Evolutionary conservation across 495 filamentous ascomycete genomes (phyloP).

Genomic region (Beverwykella pulmonaria): DNA sequence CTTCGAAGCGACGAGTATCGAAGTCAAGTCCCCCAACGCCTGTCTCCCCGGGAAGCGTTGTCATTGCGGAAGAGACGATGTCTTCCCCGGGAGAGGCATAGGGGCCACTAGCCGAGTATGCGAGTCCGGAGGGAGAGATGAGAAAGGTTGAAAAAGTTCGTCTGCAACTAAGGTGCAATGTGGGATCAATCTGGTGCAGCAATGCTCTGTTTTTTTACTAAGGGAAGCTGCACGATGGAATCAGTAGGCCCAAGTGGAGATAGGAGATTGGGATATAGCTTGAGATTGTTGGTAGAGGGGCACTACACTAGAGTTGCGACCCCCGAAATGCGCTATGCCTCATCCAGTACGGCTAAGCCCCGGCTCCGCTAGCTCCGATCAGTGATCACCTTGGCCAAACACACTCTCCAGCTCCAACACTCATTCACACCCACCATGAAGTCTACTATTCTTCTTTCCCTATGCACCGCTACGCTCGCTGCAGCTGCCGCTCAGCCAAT

Average conservation of each 20-base stretch:
- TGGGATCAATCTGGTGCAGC: no score
- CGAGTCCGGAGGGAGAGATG: no score
- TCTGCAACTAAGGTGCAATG: no score
- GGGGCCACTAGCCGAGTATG: no score
- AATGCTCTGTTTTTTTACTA: no score
- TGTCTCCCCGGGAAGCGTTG: neutral
- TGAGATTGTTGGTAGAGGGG: no score
- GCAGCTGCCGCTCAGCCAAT: constrained; percentile 27
- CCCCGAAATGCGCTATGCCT: neutral
- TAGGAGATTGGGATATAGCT: no score
- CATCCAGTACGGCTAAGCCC: constrained; percentile 12
- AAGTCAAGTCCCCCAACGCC: neutral
- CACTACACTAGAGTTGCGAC: no score
- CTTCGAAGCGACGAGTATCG: neutral
- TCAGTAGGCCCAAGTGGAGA: no score
- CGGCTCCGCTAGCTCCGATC: constrained; percentile 30
- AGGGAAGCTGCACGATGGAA: no score
- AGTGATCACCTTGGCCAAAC: neutral
- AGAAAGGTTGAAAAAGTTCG: no score
- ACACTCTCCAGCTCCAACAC: neutral
- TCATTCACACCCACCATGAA: constrained; percentile 24
- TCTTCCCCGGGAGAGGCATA: neutral
- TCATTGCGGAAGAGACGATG: neutral
- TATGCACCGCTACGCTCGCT: constrained; percentile 27
- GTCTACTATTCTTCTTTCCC: constrained; percentile 25